These are phyloP conservation scores for Datura wrightii DNA, from an alignment of 257 asterid genomes.

Conservation along the genomic window DNA sequence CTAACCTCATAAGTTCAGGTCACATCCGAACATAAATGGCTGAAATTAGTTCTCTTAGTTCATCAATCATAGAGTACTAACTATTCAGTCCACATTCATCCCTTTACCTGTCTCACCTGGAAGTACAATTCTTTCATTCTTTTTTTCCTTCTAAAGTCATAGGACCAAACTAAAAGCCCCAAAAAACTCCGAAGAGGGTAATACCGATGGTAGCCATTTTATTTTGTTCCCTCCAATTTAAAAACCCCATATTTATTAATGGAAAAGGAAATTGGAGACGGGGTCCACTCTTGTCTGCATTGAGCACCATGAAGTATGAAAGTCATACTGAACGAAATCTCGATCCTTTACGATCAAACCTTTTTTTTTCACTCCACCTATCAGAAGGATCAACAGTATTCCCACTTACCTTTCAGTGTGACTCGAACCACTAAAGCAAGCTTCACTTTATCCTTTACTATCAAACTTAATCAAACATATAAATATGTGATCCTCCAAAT, in stretches of 20 bases:
- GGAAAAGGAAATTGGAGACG: neutral
- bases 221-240: too few species aligned
- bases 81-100: neutral
- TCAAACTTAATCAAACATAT: neutral
- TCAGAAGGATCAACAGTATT: neutral
- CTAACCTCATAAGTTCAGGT: neutral
- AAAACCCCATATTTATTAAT: neutral
- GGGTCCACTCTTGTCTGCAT: neutral
- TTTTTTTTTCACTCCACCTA: neutral
- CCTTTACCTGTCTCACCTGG: neutral
- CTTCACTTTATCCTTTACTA: neutral
- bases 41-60: neutral
- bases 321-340: neutral
- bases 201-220: too few species aligned
- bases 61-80: neutral
- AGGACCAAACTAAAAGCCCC: neutral
- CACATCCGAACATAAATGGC: neutral
- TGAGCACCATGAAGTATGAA: neutral
- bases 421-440: neutral
- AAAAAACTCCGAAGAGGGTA: neutral
- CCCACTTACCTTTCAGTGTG: neutral
- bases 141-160: neutral
- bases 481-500: neutral
- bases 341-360: neutral
- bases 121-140: neutral